phyloP scores from a whole-genome alignment of 2,329 filamentous ascomycete species.

The Fusarium sp. region DNA sequence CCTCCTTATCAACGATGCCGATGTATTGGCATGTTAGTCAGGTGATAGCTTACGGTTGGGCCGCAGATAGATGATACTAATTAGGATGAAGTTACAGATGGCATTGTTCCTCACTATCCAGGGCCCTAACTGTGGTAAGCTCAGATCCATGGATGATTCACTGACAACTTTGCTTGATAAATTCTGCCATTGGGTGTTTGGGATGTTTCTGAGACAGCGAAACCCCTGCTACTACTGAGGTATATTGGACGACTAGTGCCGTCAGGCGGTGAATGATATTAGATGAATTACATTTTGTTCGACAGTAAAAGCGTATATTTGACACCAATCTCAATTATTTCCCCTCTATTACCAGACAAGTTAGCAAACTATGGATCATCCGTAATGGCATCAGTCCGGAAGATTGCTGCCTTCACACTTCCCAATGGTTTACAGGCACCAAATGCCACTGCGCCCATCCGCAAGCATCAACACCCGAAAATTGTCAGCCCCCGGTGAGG shows the following conservation, averaged over 20 bases:
- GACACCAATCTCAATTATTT: not conserved
- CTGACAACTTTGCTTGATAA: not conserved
- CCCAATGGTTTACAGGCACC: conserved; percentile 3
- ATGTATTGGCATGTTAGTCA: not conserved
- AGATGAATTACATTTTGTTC: not conserved
- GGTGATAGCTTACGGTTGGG: not conserved
- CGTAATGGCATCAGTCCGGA: not conserved
- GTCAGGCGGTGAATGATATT: conserved; percentile 22
- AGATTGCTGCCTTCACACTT: not conserved
- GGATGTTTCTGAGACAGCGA: conserved; percentile 11
- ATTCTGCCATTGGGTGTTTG: not conserved
- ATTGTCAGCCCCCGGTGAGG: not conserved
- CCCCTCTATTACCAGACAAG: not conserved
- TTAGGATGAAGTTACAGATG: not conserved
- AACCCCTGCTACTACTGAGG: conserved; percentile 1
- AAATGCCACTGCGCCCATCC: not conserved
- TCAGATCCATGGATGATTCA: not conserved
- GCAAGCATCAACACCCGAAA: not conserved
- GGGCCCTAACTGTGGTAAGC: conserved; percentile 1
- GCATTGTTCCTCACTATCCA: not conserved
- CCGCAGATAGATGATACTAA: not conserved
- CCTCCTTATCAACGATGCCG: not conserved
- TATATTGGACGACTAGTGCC: not conserved
- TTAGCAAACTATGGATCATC: not conserved
- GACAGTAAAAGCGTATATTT: not conserved